A percentile compares a stretch with the other conserved stretches of the same genome.
Evolutionary conservation across 192 early-diverging fungal genomes (phyloP).

Genomic region (Dissophora ornata): DNA sequence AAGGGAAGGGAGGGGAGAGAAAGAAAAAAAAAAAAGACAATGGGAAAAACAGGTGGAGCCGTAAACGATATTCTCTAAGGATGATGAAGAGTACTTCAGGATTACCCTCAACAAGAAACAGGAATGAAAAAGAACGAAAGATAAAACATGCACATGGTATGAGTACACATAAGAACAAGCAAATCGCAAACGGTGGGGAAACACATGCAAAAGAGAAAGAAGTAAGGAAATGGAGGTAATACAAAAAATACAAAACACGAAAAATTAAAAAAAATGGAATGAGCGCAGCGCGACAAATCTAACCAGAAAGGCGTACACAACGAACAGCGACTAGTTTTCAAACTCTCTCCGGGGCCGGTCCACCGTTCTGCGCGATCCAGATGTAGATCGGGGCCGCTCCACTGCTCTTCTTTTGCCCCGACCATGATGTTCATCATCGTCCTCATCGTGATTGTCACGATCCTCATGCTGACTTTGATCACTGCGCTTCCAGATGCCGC

Average conservation of each 20-base stretch:
- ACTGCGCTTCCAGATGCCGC: constrained; percentile 12
- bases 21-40: background rate
- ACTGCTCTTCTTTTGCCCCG: constrained; percentile 44
- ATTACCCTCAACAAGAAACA: background rate
- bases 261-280: constrained; percentile 1
- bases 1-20: background rate
- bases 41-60: background rate
- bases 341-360: constrained; percentile 38
- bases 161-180: background rate
- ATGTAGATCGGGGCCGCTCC: constrained; percentile 33
- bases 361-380: constrained; percentile 18
- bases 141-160: background rate
- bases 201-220: constrained; percentile 4
- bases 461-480: constrained; percentile 4
- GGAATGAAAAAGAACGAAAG: constrained; percentile 1
- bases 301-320: no score
- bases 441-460: constrained; percentile 31
- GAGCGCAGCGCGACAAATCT: no score
- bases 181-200: no score
- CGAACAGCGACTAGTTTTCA: constrained; percentile 30
- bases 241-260: background rate
- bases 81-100: background rate
- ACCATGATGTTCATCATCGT: constrained; percentile 28
- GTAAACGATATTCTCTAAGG: background rate
- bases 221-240: background rate